These are phyloP conservation scores for Aspergillus tubingensis DNA, from an alignment of 2,329 filamentous ascomycete genomes.

Conservation along the genomic window DNA sequence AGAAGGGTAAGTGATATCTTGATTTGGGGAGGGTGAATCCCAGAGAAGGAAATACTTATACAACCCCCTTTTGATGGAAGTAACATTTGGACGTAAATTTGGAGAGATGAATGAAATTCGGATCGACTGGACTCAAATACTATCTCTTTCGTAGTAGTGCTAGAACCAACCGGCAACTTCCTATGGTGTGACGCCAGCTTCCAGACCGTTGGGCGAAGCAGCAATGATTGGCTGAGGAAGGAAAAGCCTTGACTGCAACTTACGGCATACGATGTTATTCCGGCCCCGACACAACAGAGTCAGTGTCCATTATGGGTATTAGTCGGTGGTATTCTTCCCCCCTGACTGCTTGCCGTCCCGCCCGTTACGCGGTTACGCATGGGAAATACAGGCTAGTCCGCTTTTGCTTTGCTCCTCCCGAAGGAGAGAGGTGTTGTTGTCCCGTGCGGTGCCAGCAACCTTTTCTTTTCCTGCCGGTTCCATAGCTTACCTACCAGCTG, in stretches of 20 bases:
- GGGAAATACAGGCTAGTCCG: background rate
- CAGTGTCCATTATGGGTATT: no score
- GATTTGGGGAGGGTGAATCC: background rate
- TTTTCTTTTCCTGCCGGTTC: background rate
- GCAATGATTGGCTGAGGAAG: background rate
- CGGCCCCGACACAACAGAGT: background rate
- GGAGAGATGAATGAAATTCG: background rate
- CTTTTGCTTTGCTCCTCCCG: background rate
- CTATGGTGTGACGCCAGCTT: slow-evolving; percentile 3
- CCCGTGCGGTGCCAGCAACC: background rate
- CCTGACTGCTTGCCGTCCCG: background rate
- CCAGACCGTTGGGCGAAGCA: slow-evolving; percentile 6
- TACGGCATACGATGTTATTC: background rate
- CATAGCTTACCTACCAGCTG: background rate
- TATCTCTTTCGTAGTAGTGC: background rate
- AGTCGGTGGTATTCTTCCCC: background rate
- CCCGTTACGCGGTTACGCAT: slow-evolving; percentile 1
- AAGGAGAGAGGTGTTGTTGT: background rate
- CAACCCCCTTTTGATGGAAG: no score
- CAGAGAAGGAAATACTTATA: no score
- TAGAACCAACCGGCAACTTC: slow-evolving; percentile 4
- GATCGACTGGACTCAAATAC: background rate
- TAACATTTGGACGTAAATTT: no score
- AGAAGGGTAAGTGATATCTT: no score
- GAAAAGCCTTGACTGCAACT: background rate